Conservation (phyloP, 495 filamentous ascomycete genomes). For the Neurospora sp. region DNA sequence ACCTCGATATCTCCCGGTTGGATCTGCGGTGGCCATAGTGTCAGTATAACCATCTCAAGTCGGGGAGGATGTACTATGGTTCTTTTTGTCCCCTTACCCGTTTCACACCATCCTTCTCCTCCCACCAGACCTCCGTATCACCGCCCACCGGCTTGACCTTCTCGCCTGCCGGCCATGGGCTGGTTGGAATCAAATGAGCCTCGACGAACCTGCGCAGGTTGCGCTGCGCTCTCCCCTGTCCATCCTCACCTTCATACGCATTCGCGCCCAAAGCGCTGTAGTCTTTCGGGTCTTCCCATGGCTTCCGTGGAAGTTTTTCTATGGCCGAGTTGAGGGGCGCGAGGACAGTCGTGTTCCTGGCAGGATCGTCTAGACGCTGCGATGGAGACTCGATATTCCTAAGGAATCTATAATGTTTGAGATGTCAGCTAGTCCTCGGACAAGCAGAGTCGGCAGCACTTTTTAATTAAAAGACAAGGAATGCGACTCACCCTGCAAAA, state of each 20-base stretch:
- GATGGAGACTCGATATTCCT: slow-evolving; percentile 67
- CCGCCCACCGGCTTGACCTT: slow-evolving; percentile 61
- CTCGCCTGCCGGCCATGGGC: slow-evolving; percentile 70
- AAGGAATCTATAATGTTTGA: slow-evolving; percentile 41
- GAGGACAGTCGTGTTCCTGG: slow-evolving; percentile 75
- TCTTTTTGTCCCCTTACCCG: slow-evolving; percentile 41
- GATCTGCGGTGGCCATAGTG: slow-evolving; percentile 43
- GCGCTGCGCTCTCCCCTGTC: slow-evolving; percentile 65
- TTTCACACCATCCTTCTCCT: slow-evolving; percentile 59
- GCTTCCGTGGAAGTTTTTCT: slow-evolving; percentile 71
- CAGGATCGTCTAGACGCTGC: slow-evolving; percentile 56
- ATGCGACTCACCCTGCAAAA: slow-evolving; percentile 50
- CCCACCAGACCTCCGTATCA: slow-evolving; percentile 67
- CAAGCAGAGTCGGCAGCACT: background rate
- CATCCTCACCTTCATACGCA: slow-evolving; percentile 71
- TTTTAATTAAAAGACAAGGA: background rate
- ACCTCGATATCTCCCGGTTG: slow-evolving; percentile 73
- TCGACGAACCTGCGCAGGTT: slow-evolving; percentile 83
- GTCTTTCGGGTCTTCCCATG: slow-evolving; percentile 86
- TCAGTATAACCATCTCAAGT: background rate
- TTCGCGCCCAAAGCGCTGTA: slow-evolving; percentile 61
- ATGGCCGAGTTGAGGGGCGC: slow-evolving; percentile 80
- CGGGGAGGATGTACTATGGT: background rate
- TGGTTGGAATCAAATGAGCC: slow-evolving; percentile 67
- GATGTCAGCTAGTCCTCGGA: background rate